Evolutionary conservation across 257 asterid genomes (phyloP).

Genomic region (Catharanthus roseus): DNA sequence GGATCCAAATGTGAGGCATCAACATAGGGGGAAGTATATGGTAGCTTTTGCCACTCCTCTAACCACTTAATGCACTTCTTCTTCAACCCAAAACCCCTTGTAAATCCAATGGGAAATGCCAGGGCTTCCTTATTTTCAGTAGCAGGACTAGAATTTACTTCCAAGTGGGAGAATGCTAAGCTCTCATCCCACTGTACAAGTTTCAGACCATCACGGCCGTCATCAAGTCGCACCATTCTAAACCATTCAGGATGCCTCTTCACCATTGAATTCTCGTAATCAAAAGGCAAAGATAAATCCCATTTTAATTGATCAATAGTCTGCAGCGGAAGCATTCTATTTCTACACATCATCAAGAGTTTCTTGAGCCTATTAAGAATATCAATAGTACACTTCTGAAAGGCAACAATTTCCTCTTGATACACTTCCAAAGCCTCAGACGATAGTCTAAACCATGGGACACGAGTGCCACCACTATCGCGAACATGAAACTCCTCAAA

Average conservation of each 20-base stretch:
- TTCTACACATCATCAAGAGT: constrained; percentile 68
- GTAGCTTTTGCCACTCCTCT: constrained; percentile 82
- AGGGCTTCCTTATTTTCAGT: constrained; percentile 26
- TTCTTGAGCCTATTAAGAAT: constrained; percentile 62
- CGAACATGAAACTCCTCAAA: constrained; percentile 53
- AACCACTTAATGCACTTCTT: constrained; percentile 86
- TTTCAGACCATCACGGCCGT: constrained; percentile 64
- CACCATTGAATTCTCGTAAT: constrained; percentile 40
- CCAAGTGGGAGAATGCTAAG: constrained; percentile 61
- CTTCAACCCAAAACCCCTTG: constrained; percentile 84
- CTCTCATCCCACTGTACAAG: constrained; percentile 57
- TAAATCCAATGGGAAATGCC: constrained; percentile 69
- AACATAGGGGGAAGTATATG: constrained; percentile 73
- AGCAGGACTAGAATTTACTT: constrained; percentile 22
- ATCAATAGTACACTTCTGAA: constrained; percentile 38
- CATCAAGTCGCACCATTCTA: constrained; percentile 46
- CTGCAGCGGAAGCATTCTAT: constrained; percentile 65
- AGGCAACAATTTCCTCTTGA: constrained; percentile 34
- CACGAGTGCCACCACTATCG: constrained; percentile 73
- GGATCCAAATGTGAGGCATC: constrained; percentile 73
- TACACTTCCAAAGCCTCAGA: constrained; percentile 40
- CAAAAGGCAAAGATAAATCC: constrained; percentile 78
- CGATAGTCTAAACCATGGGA: constrained; percentile 69
- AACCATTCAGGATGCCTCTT: constrained; percentile 45
- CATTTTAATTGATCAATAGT: constrained; percentile 79